Evolutionary conservation across 345 rosid species (phyloP).

Genomic region (Viola odorata): DNA sequence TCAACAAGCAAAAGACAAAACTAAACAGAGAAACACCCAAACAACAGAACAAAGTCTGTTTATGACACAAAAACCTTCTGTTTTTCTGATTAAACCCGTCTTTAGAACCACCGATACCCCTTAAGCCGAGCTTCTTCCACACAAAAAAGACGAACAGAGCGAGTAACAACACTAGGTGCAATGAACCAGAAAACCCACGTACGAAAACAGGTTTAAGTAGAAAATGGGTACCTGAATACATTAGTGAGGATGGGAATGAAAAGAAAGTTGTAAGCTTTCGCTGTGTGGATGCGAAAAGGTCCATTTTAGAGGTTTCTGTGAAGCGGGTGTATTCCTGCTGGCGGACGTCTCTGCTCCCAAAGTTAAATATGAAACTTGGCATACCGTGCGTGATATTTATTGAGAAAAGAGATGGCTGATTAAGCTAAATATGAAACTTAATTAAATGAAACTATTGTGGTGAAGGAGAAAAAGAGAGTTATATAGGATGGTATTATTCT

Average conservation of each 20-base stretch:
- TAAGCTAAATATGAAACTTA: too few relatives aligned
- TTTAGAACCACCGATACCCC: neutral
- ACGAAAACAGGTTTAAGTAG: slow-evolving; percentile 25
- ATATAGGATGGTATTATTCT: too few relatives aligned
- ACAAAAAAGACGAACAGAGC: slow-evolving; percentile 13
- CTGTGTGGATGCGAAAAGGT: too few relatives aligned
- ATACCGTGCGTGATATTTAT: too few relatives aligned
- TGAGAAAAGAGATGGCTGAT: too few relatives aligned
- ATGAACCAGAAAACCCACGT: slow-evolving; percentile 29
- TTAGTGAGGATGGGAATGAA: slow-evolving; percentile 3
- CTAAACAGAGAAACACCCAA: slow-evolving; percentile 46
- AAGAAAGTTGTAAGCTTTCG: neutral
- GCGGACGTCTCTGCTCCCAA: too few relatives aligned
- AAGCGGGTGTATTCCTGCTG: too few relatives aligned
- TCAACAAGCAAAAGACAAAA: slow-evolving; percentile 41
- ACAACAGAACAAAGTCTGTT: slow-evolving; percentile 42
- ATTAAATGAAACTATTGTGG: too few relatives aligned
- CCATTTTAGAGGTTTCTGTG: too few relatives aligned
- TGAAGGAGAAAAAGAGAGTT: too few relatives aligned
- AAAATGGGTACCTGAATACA: slow-evolving; percentile 22
- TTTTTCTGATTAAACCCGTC: slow-evolving; percentile 2
- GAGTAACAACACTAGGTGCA: slow-evolving; percentile 25
- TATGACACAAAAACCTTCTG: slow-evolving; percentile 22
- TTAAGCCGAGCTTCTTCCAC: neutral
- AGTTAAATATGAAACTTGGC: too few relatives aligned